These are phyloP conservation scores for Leptodontidium sp. DNA, from an alignment of 2,329 filamentous ascomycete species.

Conservation along the genomic window DNA sequence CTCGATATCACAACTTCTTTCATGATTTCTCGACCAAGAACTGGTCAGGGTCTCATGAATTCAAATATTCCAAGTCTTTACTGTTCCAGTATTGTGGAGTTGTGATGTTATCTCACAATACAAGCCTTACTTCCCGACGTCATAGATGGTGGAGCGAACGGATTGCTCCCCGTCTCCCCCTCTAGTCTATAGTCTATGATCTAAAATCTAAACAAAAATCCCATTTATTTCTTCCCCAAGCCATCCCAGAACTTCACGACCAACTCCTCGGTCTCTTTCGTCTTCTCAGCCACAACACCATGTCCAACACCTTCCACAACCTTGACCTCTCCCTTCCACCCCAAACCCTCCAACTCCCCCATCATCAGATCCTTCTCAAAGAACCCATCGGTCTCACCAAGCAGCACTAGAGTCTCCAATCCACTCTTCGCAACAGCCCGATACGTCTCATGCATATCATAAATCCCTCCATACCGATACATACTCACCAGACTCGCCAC, in stretches of 20 bases:
- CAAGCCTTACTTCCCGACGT: no score
- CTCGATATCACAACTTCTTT: no score
- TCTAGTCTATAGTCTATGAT: no score
- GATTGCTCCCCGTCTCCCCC: not conserved
- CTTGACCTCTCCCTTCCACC: constrained; percentile 46
- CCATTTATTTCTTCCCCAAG: constrained; percentile 47
- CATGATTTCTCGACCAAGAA: no score
- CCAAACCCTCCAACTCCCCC: constrained; percentile 46
- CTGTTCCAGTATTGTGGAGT: no score
- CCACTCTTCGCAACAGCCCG: constrained; percentile 39
- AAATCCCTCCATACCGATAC: constrained; percentile 55
- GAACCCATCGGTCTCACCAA: constrained; percentile 49
- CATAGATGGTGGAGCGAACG: not conserved
- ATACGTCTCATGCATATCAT: constrained; percentile 50
- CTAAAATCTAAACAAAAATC: not conserved
- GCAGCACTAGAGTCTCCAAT: constrained; percentile 45
- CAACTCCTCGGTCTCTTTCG: constrained; percentile 23
- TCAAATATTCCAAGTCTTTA: no score
- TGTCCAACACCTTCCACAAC: constrained; percentile 52
- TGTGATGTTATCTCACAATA: no score
- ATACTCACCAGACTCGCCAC: constrained; percentile 55
- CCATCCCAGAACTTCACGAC: constrained; percentile 26
- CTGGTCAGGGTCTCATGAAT: no score
- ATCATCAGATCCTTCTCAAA: constrained; percentile 40
- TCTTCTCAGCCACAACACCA: constrained; percentile 48